Percentiles rank a stretch among this genome's conserved stretches.
These are phyloP conservation scores for Russula brevipes DNA, from an alignment of 768 basidiomycete species.

Conservation along the genomic window DNA sequence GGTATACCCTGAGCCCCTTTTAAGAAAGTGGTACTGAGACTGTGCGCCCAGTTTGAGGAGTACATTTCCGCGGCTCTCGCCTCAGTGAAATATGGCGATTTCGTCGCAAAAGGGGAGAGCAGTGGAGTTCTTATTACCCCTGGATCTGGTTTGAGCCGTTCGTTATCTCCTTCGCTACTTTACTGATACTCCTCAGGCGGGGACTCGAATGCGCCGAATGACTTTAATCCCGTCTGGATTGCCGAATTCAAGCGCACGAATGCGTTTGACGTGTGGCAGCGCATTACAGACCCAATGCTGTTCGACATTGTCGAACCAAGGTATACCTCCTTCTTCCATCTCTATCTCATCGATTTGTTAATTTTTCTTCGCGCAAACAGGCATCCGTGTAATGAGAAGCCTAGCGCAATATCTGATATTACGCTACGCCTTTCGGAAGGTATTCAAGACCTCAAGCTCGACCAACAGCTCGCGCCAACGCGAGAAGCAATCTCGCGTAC, in stretches of 20 bases:
- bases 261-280: constrained; percentile 87
- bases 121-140: constrained; percentile 63
- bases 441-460: constrained; percentile 87
- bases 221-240: constrained; percentile 88
- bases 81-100: constrained; percentile 87
- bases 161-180: neutral
- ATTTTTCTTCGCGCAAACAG: constrained; percentile 35
- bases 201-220: constrained; percentile 55
- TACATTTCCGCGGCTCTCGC: constrained; percentile 87
- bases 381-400: constrained; percentile 91
- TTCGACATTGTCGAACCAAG: constrained; percentile 96
- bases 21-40: neutral
- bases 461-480: constrained; percentile 90
- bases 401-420: constrained; percentile 85
- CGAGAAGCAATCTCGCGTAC: constrained; percentile 84
- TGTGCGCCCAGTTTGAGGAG: constrained; percentile 74
- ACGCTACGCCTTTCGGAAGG: constrained; percentile 90
- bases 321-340: constrained; percentile 38
- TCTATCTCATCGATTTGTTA: neutral
- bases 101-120: constrained; percentile 62
- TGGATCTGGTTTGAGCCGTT: constrained; percentile 40
- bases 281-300: constrained; percentile 82
- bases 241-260: constrained; percentile 82
- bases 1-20: constrained; percentile 37
- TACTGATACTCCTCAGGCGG: constrained; percentile 36